These are phyloP conservation scores for Trichoderma pleuroti DNA, from an alignment of 2,329 filamentous ascomycete species.

Conservation along the genomic window DNA sequence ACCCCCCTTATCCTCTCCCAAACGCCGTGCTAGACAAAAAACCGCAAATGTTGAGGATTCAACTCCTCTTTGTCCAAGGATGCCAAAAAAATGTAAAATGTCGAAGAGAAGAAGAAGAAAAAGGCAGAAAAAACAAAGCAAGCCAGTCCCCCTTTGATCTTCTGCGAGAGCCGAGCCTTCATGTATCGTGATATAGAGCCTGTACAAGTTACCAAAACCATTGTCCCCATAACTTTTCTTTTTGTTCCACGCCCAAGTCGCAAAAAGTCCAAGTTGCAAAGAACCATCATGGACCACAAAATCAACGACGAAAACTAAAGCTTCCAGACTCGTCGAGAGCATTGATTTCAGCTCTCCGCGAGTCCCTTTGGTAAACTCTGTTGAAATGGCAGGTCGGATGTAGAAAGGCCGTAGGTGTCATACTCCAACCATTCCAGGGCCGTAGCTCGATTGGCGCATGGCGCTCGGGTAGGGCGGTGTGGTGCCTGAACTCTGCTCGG, in stretches of 20 bases:
- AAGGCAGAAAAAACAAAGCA: constrained; percentile 2
- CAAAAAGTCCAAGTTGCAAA: constrained; percentile 4
- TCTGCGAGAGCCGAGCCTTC: constrained; percentile 19
- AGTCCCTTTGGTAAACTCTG: not conserved
- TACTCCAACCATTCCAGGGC: constrained; percentile 56
- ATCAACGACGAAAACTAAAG: constrained; percentile 4
- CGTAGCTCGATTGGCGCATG: constrained; percentile 52
- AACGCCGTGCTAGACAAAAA: constrained; percentile 34
- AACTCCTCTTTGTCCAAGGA: constrained; percentile 17
- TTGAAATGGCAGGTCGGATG: not conserved
- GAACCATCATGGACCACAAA: constrained; percentile 21
- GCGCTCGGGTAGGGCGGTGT: constrained; percentile 41
- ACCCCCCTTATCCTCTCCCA: constrained; percentile 22
- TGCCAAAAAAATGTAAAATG: constrained; percentile 13
- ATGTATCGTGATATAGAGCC: constrained; percentile 30
- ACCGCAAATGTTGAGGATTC: constrained; percentile 15
- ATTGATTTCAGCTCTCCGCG: constrained; percentile 7
- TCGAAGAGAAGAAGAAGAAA: constrained; percentile 1
- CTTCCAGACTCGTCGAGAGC: not conserved
- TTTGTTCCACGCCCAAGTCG: constrained; percentile 18
- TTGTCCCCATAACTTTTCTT: constrained; percentile 12
- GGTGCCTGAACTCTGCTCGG: constrained; percentile 45
- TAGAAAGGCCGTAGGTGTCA: constrained; percentile 31
- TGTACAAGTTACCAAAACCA: constrained; percentile 30
- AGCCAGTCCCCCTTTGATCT: constrained; percentile 1